These are phyloP conservation scores for Candida bentonensis DNA, from an alignment of 805 yeast genomes.

Conservation along the genomic window DNA sequence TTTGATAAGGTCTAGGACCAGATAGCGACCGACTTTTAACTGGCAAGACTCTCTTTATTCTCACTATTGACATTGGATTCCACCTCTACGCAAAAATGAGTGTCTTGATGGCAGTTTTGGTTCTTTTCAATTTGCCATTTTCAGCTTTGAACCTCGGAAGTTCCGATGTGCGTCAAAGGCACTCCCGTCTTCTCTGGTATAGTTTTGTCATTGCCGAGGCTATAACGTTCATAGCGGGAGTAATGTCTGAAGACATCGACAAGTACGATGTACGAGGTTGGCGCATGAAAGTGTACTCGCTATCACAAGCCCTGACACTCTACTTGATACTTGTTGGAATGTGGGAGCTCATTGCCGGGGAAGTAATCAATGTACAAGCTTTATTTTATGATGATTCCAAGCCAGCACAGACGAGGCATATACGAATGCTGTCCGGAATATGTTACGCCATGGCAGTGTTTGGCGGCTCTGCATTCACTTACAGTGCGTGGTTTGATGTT, in stretches of 20 bases:
- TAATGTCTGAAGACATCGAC: background rate
- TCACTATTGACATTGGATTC: too few species aligned
- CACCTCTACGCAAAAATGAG: too few species aligned
- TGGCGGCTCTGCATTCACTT: background rate
- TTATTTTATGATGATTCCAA: background rate
- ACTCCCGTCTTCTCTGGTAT: background rate
- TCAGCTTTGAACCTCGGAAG: background rate
- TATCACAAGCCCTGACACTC: background rate
- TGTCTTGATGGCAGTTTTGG: background rate
- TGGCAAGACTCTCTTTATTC: too few species aligned
- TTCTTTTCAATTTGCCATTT: background rate
- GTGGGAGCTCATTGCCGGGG: conserved; percentile 1
- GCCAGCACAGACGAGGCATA: background rate
- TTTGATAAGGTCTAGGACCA: too few species aligned
- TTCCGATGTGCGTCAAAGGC: background rate
- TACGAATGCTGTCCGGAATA: background rate
- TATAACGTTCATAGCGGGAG: background rate
- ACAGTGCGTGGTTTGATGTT: background rate
- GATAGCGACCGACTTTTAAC: too few species aligned
- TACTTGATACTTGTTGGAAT: background rate
- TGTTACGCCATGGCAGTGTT: background rate
- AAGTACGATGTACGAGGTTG: background rate
- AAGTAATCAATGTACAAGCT: background rate
- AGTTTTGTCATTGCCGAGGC: background rate
- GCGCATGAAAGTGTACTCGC: background rate